Percentiles rank a stretch among this genome's conserved stretches.
phyloP scores from a whole-genome alignment of 1,284 basidiomycete species.

The Sanghuangporus weigelae region DNA sequence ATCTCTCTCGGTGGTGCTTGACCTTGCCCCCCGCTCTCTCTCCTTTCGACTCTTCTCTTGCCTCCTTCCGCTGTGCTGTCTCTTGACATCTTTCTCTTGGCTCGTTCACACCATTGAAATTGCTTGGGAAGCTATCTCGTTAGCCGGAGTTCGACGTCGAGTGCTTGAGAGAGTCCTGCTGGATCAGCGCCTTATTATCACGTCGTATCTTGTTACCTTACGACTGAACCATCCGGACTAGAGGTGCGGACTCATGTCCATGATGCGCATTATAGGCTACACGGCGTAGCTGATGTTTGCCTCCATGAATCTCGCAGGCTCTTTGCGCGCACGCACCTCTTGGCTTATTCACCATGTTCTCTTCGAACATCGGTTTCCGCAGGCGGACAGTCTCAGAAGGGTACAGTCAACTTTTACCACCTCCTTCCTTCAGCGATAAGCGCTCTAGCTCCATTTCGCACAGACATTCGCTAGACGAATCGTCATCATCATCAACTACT shows the following conservation, averaged over 20 bases:
- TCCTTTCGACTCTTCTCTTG: not conserved
- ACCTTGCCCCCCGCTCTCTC: not conserved
- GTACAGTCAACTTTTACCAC: not conserved
- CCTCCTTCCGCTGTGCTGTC: not conserved
- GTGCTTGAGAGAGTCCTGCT: not conserved
- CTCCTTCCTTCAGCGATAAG: not conserved
- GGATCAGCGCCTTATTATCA: not conserved
- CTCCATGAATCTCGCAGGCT: not conserved
- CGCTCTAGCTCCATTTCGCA: not conserved
- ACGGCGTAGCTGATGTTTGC: not conserved
- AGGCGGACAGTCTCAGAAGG: slow-evolving; percentile 5
- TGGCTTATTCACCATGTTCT: not conserved
- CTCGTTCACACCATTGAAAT: not conserved
- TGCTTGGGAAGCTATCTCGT: not conserved
- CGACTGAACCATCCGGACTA: not conserved
- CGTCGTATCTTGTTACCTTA: not conserved
- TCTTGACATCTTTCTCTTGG: not conserved
- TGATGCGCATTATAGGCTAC: not conserved
- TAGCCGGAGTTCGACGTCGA: not conserved
- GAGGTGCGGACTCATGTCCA: not conserved
- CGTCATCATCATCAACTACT: not conserved
- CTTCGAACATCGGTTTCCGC: not conserved
- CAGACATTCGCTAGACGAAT: slow-evolving; percentile 5
- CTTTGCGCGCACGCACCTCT: not conserved
- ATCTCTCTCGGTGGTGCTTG: not conserved